Evolutionary conservation across 73 alveolate species (phyloP), one percentile per base, ranked within the genome.

Genomic region (Blepharisma stoltei): DNA sequence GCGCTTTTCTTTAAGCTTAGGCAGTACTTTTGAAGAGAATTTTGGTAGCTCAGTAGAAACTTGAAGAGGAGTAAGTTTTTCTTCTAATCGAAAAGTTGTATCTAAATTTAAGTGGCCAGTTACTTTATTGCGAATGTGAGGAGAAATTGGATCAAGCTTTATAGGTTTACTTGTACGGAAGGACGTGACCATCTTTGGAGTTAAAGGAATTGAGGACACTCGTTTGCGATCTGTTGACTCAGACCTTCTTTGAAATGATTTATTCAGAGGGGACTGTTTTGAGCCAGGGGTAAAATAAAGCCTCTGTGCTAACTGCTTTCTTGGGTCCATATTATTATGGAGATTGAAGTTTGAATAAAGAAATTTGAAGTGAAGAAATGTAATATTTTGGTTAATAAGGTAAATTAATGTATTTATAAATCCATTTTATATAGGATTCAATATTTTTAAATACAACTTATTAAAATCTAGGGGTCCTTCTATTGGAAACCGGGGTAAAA

Each of bases 261-360:
- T 60, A 25, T 25, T 60, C 73, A 60, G 11, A 9, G 46, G 46
- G n/a, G 46, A n/a, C 23, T n/a, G 18, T 8, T 60, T 60, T 14
- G 73, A 20, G n/a, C 73, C 73, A 8, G 73, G 73, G 23, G 73
- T 60, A 38, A 60, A 60, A 25, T 14, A 60, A 14, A 60, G 23
- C 46, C 73, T n/a, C 73, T 60, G 73, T 2, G 73, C 73, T 60
- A 60, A 60, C 73, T 60, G 73, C 73, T 60, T 60, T 60, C 23
- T 60, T 25, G 73, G 46, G 73, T 60, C 73, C 73, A 60, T 60
- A 18, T 60, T 60, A 60, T 60, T 14, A 60, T 14, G 23, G 73
- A 32, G 41, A 32, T 32, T 32, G 41, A 32, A 32, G 5, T 32
- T 32, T 32, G 41, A 32, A 32, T 32, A 3, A 32, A 32, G 41